These are phyloP conservation scores for Plectosphaerella cucumerina DNA, from an alignment of 2,329 filamentous ascomycete genomes.

Conservation along the genomic window DNA sequence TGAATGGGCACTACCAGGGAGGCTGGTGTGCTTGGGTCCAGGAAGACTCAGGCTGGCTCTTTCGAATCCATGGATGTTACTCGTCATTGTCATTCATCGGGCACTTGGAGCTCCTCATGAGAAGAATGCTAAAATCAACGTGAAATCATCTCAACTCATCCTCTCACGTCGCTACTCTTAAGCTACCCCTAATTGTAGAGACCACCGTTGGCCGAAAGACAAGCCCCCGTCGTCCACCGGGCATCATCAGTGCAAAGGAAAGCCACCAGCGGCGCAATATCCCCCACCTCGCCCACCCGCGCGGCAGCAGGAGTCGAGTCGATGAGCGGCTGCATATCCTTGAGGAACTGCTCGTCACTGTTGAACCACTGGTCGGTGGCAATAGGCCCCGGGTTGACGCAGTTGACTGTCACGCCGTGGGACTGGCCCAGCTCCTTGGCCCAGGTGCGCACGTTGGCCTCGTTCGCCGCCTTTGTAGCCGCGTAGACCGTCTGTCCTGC, in stretches of 20 bases:
- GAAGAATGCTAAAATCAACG: too few relatives aligned
- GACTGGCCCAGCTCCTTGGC: constrained; percentile 25
- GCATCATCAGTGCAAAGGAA: constrained; percentile 24
- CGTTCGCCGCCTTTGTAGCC: constrained; percentile 27
- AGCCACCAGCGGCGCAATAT: constrained; percentile 24
- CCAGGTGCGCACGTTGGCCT: constrained; percentile 22
- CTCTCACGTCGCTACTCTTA: too few relatives aligned
- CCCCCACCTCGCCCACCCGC: constrained; percentile 21
- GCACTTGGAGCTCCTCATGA: too few relatives aligned
- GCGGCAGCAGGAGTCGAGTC: constrained; percentile 24
- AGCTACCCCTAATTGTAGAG: constrained; percentile 13
- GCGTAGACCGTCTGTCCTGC: constrained; percentile 25
- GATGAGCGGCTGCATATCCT: constrained; percentile 26
- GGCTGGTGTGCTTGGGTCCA: too few relatives aligned
- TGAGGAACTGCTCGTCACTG: constrained; percentile 20
- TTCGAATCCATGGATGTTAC: too few relatives aligned
- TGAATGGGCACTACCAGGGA: too few relatives aligned
- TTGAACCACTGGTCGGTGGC: constrained; percentile 20
- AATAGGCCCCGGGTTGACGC: constrained; percentile 25
- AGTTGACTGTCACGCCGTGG: constrained; percentile 23
- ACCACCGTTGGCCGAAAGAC: constrained; percentile 23
- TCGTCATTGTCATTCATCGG: too few relatives aligned
- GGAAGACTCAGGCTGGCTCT: too few relatives aligned
- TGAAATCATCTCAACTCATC: too few relatives aligned
- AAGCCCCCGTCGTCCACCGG: constrained; percentile 22